phyloP scores from a whole-genome alignment of 2,329 filamentous ascomycete species.

The Fusarium pininemorale region DNA sequence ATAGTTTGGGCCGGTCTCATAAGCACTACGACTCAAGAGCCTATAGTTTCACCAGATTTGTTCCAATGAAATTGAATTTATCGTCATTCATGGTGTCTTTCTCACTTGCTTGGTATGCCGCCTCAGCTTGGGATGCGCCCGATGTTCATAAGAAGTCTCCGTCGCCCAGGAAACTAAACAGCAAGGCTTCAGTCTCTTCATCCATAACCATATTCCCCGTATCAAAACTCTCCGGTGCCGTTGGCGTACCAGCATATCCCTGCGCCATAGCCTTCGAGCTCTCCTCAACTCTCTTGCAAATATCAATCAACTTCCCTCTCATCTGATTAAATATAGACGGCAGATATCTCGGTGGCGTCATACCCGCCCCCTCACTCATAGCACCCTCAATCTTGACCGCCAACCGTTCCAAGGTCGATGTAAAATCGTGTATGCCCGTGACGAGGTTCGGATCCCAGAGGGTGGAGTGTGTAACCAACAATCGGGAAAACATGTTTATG shows the following conservation, averaged over 20 bases:
- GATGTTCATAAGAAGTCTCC: neutral
- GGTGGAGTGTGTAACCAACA: slow-evolving; percentile 2
- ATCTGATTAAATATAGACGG: neutral
- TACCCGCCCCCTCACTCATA: slow-evolving; percentile 1
- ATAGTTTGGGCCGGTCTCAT: neutral
- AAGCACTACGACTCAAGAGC: neutral
- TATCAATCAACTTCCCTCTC: neutral
- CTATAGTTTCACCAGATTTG: accelerated
- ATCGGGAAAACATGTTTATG: slow-evolving; percentile 10
- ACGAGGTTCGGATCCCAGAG: slow-evolving; percentile 9
- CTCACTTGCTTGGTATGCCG: neutral
- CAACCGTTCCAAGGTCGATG: neutral
- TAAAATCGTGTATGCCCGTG: slow-evolving; percentile 1
- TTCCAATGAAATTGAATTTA: accelerated
- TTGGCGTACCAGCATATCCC: neutral
- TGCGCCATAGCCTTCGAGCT: neutral
- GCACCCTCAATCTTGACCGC: neutral
- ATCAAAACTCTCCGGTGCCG: neutral
- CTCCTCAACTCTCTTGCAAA: neutral
- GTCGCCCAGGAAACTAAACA: neutral
- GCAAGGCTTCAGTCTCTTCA: neutral
- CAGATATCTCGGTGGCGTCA: neutral
- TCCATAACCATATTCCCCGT: neutral
- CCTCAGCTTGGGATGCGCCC: neutral
- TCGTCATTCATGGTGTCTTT: accelerated